Evolutionary conservation across 2,329 filamentous ascomycete species (phyloP).

Genomic region (Fusarium aywerte): DNA sequence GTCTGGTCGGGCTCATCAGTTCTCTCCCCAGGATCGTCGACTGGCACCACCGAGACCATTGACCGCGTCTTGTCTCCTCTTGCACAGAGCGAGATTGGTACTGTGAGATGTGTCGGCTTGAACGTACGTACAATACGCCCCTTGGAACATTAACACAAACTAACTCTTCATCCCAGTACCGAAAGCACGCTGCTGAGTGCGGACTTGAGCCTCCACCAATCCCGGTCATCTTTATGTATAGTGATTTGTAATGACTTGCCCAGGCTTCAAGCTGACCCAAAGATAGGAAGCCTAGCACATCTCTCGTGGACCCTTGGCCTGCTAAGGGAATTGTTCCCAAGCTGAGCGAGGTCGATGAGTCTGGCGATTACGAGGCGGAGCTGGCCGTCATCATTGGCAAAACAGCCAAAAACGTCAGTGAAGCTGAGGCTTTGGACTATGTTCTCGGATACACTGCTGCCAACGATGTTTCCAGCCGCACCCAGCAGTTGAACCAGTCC

Average conservation of each 20-base stretch:
- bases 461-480: slow-evolving; percentile 68
- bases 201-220: slow-evolving; percentile 62
- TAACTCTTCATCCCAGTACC: slow-evolving; percentile 45
- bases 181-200: slow-evolving; percentile 58
- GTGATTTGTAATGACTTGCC: background rate
- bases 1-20: slow-evolving; percentile 69
- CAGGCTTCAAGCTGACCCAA: background rate
- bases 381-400: slow-evolving; percentile 66
- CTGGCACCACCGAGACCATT: slow-evolving; percentile 58
- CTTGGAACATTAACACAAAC: background rate
- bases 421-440: slow-evolving; percentile 66
- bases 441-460: slow-evolving; percentile 71
- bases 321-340: slow-evolving; percentile 64
- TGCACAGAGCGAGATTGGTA: slow-evolving; percentile 57
- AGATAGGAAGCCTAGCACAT: slow-evolving; percentile 61
- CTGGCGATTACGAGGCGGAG: slow-evolving; percentile 69
- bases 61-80: slow-evolving; percentile 60
- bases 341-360: slow-evolving; percentile 59
- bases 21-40: slow-evolving; percentile 63
- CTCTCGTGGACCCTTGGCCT: slow-evolving; percentile 65
- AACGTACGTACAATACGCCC: slow-evolving; percentile 54
- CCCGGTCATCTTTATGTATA: slow-evolving; percentile 65
- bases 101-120: slow-evolving; percentile 68
- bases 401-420: slow-evolving; percentile 63
- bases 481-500: slow-evolving; percentile 44